These are phyloP conservation scores for Beta corolliflora DNA, from an alignment of 179 eudicot species.

Conservation along the genomic window DNA sequence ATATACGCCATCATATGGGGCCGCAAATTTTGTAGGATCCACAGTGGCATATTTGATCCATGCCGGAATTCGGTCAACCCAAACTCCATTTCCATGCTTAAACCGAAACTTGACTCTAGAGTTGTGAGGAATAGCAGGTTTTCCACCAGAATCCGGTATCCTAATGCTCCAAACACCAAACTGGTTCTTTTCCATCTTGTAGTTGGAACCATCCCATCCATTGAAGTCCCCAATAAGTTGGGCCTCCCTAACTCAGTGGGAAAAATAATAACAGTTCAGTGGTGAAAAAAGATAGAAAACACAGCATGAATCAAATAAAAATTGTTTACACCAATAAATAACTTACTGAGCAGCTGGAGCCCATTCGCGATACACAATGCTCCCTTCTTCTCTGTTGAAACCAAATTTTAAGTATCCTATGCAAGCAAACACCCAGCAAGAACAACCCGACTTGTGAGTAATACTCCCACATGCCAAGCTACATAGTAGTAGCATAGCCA, in stretches of 20 bases:
- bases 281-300: neutral
- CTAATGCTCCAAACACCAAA: conserved; percentile 98
- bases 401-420: conserved; percentile 90
- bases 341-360: conserved; percentile 99
- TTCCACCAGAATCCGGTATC: conserved; percentile 68
- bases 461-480: neutral
- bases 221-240: conserved; percentile 93
- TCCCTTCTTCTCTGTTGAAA: conserved; percentile 71
- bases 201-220: conserved; percentile 88
- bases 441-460: neutral
- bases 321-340: neutral
- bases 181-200: conserved; percentile 83
- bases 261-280: conserved; percentile 6
- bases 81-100: conserved; percentile 75
- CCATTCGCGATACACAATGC: conserved; percentile 92
- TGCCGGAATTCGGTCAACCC: conserved; percentile 96
- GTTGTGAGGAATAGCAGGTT: conserved; percentile 81
- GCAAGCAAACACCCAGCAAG: conserved; percentile 20
- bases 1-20: conserved; percentile 93
- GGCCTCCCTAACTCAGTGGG: conserved; percentile 68
- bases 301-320: neutral
- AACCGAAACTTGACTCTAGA: conserved; percentile 91
- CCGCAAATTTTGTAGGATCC: conserved; percentile 77
- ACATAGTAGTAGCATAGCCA: neutral
- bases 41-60: conserved; percentile 94